A percentile compares a stretch with the other conserved stretches of the same genome.
Conservation (phyloP, 2,329 filamentous ascomycete genomes). For the Pseudogymnoascus sp. region DNA sequence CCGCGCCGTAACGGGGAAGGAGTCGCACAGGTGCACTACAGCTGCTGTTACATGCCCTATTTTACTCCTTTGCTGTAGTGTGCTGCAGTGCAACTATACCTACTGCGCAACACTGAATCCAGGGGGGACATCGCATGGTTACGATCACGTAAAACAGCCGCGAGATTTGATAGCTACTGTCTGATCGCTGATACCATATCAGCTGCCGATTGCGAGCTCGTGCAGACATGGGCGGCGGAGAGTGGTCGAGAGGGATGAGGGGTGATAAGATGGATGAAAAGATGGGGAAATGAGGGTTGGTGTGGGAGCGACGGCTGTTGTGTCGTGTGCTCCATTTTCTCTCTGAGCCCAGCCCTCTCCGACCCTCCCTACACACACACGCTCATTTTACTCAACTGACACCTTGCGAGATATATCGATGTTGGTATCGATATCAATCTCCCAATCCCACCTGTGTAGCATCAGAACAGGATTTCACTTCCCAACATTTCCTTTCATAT, state of each 20-base stretch:
- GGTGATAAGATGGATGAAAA: not conserved
- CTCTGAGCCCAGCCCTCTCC: not conserved
- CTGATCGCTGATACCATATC: conserved; percentile 1
- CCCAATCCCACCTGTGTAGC: not conserved
- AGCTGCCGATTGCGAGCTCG: not conserved
- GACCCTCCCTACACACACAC: not conserved
- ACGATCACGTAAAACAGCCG: conserved; percentile 1
- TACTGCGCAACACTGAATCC: not conserved
- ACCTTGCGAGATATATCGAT: not conserved
- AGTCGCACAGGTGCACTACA: not conserved
- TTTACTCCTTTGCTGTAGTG: not conserved
- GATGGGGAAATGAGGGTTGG: not conserved
- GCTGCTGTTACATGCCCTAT: not conserved
- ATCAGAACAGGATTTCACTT: not conserved
- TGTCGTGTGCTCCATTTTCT: not conserved
- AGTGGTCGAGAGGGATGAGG: not conserved
- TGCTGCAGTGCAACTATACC: not conserved
- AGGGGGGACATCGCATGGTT: not conserved
- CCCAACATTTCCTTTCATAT: not conserved
- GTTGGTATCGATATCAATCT: not conserved
- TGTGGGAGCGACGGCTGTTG: not conserved
- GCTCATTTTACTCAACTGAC: not conserved
- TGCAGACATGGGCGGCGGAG: not conserved
- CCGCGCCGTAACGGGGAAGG: not conserved
- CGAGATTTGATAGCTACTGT: not conserved